Evolutionary conservation across 805 yeast species (phyloP), one percentile per base, ranked within the genome.

Genomic region (Sporopachydermia quercuum): DNA sequence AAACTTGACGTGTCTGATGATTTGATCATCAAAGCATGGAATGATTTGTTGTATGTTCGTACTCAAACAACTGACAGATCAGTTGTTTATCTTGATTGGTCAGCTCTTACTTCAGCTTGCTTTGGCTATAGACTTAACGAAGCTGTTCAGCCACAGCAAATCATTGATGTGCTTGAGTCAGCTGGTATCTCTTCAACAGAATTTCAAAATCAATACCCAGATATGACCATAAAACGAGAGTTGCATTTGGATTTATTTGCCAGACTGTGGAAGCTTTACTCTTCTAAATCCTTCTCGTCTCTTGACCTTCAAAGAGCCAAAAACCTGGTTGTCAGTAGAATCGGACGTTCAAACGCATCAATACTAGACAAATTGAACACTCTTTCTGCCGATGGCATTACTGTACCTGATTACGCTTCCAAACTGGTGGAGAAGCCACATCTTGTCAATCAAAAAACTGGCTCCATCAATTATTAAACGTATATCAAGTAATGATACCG

Each of bases 21-120:
- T 5, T 78, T 73, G 42, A 77, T 84, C 44, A 55, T 74, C 45
- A 50, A 56, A 19, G 65, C 66, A 45, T 78, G 84, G 85, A 61
- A 65, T 43, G 67, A 70, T 37, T 57, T 70, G 37, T 57, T 76
- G 34, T 37, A 45, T 8, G 30, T 23, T 8, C 8, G 30, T 8
- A n/a, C 30, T n/a, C 30, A 23, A 23, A 6, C 46, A 48, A n/a
- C 30, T 8, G 30, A 23, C 30, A 23, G 30, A 23, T 8, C 30
- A 8, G n/a, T 23, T 8, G 30, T 23, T 8, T 23, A 23, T 23
- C n/a, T 23, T 8, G 30, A 23, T n/a, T 23, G 30, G 30, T 23
- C 30, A n/a, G 30, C 30, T n/a, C n/a, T 23, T 8, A n/a, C 30
- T 8, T 8, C 30, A n/a, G 30, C 30, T 23, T 23, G 30, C n/a